These are phyloP conservation scores for Candida hungchunana DNA, from an alignment of 805 yeast genomes.

Conservation along the genomic window DNA sequence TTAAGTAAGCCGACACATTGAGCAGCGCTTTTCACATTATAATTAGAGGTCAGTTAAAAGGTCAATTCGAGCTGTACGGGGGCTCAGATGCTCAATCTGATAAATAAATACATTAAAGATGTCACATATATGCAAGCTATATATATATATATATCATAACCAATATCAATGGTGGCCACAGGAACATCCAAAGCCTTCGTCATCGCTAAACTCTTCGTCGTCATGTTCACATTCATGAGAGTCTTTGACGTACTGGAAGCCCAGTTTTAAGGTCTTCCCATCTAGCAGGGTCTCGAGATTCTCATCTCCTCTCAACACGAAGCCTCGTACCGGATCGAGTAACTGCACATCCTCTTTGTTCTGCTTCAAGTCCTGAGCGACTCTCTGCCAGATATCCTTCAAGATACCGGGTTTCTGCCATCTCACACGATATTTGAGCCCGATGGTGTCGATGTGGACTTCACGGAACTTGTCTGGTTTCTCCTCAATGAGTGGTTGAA, in stretches of 20 bases:
- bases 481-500: slow-evolving; percentile 23
- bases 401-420: slow-evolving; percentile 16
- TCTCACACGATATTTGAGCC: slow-evolving; percentile 16
- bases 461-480: slow-evolving; percentile 16
- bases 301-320: slow-evolving; percentile 16
- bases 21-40: no score
- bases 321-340: slow-evolving; percentile 19
- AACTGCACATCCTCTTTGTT: slow-evolving; percentile 16
- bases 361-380: slow-evolving; percentile 22
- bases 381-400: slow-evolving; percentile 16
- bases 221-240: slow-evolving; percentile 17
- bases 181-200: slow-evolving; percentile 24
- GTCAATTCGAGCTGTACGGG: no score
- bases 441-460: slow-evolving; percentile 19
- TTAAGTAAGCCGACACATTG: no score
- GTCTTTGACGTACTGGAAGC: slow-evolving; percentile 17
- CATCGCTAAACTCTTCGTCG: slow-evolving; percentile 25
- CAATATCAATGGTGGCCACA: slow-evolving; percentile 20
- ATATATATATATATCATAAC: not conserved
- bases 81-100: no score
- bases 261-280: slow-evolving; percentile 16
- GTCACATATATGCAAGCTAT: no score
- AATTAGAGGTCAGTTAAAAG: no score
- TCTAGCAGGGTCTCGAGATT: slow-evolving; percentile 12
- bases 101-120: no score